Conservation (phyloP, 768 basidiomycete species). For the Vishniacozyma victoriae region DNA sequence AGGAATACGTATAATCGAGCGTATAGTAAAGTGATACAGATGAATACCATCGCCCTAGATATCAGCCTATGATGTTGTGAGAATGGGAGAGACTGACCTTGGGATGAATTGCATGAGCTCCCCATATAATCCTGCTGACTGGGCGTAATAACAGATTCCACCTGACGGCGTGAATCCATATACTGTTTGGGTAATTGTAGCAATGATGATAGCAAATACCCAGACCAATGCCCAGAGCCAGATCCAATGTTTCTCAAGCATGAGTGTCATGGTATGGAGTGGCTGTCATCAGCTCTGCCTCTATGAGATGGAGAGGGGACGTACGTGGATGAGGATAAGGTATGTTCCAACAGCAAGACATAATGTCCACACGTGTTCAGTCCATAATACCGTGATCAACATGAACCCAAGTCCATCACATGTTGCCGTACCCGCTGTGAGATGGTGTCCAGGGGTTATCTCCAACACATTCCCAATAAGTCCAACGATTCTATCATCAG, state of each 20-base stretch:
- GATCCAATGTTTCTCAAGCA: constrained; percentile 42
- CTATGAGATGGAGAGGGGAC: constrained; percentile 2
- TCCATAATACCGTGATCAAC: constrained; percentile 35
- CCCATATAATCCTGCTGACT: constrained; percentile 39
- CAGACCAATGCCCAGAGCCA: constrained; percentile 38
- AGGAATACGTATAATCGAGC: constrained; percentile 46
- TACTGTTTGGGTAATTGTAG: constrained; percentile 31
- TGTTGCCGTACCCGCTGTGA: constrained; percentile 18
- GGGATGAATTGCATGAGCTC: constrained; percentile 48
- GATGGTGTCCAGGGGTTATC: constrained; percentile 14
- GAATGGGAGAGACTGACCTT: constrained; percentile 15
- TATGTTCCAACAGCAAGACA: constrained; percentile 44
- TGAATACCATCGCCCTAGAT: constrained; percentile 40
- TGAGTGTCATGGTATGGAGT: constrained; percentile 32
- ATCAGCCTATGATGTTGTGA: not conserved
- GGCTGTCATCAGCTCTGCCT: constrained; percentile 26
- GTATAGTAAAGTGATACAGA: constrained; percentile 42
- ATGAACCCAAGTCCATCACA: constrained; percentile 41
- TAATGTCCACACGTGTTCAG: constrained; percentile 47
- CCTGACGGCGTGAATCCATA: constrained; percentile 34
- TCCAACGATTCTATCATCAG: constrained; percentile 25
- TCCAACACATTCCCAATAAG: constrained; percentile 25
- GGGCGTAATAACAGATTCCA: constrained; percentile 43
- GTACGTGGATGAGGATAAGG: constrained; percentile 46
- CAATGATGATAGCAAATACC: constrained; percentile 24